phyloP scores from a whole-genome alignment of 768 basidiomycete genomes.

The Trametopsis cervina region DNA sequence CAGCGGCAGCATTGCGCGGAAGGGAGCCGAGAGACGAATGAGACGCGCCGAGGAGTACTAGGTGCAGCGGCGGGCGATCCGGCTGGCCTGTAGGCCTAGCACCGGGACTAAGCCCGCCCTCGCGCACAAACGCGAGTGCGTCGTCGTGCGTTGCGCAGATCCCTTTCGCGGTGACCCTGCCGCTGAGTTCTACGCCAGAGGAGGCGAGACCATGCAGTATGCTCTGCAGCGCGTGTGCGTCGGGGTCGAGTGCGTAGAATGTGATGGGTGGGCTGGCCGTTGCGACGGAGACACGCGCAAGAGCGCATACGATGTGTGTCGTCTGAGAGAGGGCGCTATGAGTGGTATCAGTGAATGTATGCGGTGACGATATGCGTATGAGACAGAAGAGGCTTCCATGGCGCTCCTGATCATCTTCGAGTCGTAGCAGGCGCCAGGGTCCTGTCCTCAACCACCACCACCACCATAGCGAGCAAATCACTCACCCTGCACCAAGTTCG shows the following conservation, averaged over 20 bases:
- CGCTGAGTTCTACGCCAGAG: slow-evolving; percentile 55
- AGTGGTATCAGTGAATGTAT: not conserved
- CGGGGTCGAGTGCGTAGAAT: slow-evolving; percentile 94
- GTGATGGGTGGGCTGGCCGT: slow-evolving; percentile 46
- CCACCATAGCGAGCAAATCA: too few relatives aligned
- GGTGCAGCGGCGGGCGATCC: slow-evolving; percentile 54
- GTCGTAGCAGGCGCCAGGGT: slow-evolving; percentile 3
- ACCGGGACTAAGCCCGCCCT: slow-evolving; percentile 56
- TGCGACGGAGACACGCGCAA: slow-evolving; percentile 45
- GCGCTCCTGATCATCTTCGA: not conserved
- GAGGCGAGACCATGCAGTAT: slow-evolving; percentile 61
- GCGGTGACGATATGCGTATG: too few relatives aligned
- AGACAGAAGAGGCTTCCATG: too few relatives aligned
- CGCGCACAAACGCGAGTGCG: slow-evolving; percentile 71
- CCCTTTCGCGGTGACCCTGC: slow-evolving; percentile 76
- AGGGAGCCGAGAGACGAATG: slow-evolving; percentile 95
- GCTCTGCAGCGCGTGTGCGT: slow-evolving; percentile 76
- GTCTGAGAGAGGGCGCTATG: slow-evolving; percentile 82
- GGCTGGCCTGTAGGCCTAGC: too few relatives aligned
- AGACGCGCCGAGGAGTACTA: slow-evolving; percentile 90
- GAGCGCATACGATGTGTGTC: slow-evolving; percentile 68
- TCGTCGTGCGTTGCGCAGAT: slow-evolving; percentile 90
- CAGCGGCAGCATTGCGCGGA: slow-evolving; percentile 51
- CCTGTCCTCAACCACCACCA: not conserved
- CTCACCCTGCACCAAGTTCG: slow-evolving; percentile 94